Base-by-base conservation (phyloP, 768 basidiomycete species). In the Suillus subalutaceus region DNA sequence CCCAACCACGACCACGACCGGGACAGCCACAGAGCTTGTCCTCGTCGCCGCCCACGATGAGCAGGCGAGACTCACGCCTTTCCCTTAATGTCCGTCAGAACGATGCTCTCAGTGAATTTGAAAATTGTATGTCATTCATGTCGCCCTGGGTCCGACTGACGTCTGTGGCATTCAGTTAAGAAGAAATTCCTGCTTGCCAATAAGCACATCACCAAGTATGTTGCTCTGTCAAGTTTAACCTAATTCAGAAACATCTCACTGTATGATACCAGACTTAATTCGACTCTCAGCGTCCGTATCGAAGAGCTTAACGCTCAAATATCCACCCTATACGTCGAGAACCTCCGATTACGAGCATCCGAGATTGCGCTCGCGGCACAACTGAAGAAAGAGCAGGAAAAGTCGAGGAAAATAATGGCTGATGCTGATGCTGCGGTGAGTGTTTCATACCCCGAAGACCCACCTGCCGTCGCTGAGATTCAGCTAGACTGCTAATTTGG, bases 161-260 rank as follows among this genome's bases (percentile, higher is more conserved):
- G 23, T 60, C 41, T 73, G 77, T 83, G 77, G 77, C 75, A 69
- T 78, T 68, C 74, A 94, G 93, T 94, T 83, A 94, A 94, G 88
- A 93, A 92, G 88, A 94, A 93, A 81, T 94, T 93, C 72, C 83
- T 94, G 26, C 88, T 93, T 66, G 92, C 92, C 65, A 94, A 94
- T 80, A 94, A 93, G 79, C 93, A 94, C 79, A 94, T 94, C 74
- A 93, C 93, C 32, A 94, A 94, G 92, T 93, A 71, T 46, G 85
- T 76, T 43, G 18, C 13, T 12, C 10, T 60, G 12, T 30, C 41
- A 60, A 43, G 30, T 57, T 20, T 18, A 37, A 64, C 63, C 62
- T 59, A 62, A 30, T 52, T n/a, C 56, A 60, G 48, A 60, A 62
- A 20, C 61, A 43, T 43, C 50, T 18, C 63, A 60, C 37, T 37